Evolutionary conservation across 129 eudicot genomes (phyloP).

Genomic region (Arctium lappa): DNA sequence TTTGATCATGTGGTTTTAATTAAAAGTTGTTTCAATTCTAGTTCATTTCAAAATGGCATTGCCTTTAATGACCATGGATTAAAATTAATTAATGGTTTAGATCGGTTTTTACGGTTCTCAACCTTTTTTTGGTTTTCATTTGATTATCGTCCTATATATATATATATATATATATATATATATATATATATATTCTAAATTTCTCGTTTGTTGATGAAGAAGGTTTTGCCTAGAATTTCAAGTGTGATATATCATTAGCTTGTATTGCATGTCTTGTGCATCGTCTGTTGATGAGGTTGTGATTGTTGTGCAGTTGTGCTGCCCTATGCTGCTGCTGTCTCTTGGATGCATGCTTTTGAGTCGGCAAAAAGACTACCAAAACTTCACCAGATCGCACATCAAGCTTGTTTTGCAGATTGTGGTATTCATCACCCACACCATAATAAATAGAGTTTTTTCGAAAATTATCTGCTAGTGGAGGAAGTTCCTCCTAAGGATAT

Average conservation of each 20-base stretch:
- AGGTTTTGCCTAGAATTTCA: background rate
- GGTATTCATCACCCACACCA: background rate
- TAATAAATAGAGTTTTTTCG: background rate
- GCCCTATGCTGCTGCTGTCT: conserved; percentile 86
- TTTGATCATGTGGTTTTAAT: no score
- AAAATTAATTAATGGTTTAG: no score
- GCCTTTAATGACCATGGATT: no score
- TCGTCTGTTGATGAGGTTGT: background rate
- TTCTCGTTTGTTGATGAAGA: background rate
- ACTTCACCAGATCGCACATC: background rate
- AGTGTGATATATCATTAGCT: background rate
- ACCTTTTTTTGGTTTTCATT: no score
- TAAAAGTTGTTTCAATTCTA: no score
- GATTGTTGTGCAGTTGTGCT: conserved; percentile 62
- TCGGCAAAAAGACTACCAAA: background rate
- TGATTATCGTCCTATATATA: no score
- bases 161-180: no score
- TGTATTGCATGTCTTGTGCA: background rate
- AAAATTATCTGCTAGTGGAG: background rate
- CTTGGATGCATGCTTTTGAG: conserved; percentile 71
- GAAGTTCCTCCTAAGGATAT: background rate
- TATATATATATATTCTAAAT: no score
- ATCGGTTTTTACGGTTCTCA: no score
- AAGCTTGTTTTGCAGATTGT: background rate
- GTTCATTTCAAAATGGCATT: no score